Conservation (phyloP, 2,329 filamentous ascomycete genomes). For the Stagonosporopsis rhizophila region DNA sequence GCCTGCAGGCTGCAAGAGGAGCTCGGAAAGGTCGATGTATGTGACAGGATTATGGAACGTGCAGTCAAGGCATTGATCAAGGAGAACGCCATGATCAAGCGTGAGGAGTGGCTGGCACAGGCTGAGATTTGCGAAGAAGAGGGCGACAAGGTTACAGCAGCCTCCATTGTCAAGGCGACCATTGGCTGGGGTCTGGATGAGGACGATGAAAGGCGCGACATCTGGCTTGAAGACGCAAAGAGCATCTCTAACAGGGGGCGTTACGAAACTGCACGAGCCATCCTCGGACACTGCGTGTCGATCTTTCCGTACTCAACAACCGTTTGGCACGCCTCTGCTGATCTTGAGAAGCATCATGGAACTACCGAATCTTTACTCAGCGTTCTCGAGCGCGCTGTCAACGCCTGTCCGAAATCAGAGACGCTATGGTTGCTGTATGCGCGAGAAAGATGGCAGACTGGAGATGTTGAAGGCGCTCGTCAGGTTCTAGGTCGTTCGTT, state of each 20-base stretch:
- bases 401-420: slow-evolving; percentile 89
- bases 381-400: slow-evolving; percentile 89
- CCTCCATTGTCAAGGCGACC: slow-evolving; percentile 89
- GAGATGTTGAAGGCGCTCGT: slow-evolving; percentile 85
- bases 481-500: slow-evolving; percentile 88
- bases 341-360: slow-evolving; percentile 89
- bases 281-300: slow-evolving; percentile 88
- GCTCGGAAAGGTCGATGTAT: slow-evolving; percentile 79
- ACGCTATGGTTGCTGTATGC: slow-evolving; percentile 95
- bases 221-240: slow-evolving; percentile 94
- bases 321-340: slow-evolving; percentile 88
- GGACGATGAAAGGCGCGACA: slow-evolving; percentile 93
- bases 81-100: slow-evolving; percentile 94
- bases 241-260: slow-evolving; percentile 79
- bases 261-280: slow-evolving; percentile 90
- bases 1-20: slow-evolving; percentile 89
- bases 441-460: slow-evolving; percentile 90
- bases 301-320: slow-evolving; percentile 88
- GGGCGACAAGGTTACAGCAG: slow-evolving; percentile 84
- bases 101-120: slow-evolving; percentile 95
- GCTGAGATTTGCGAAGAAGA: slow-evolving; percentile 95
- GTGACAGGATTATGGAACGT: slow-evolving; percentile 89
- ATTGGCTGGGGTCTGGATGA: slow-evolving; percentile 93
- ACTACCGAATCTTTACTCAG: slow-evolving; percentile 82
- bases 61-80: slow-evolving; percentile 87